Evolutionary conservation across 345 rosid genomes (phyloP), one percentile per base, ranked within the genome.

Genomic region (Syzygium aromaticum): DNA sequence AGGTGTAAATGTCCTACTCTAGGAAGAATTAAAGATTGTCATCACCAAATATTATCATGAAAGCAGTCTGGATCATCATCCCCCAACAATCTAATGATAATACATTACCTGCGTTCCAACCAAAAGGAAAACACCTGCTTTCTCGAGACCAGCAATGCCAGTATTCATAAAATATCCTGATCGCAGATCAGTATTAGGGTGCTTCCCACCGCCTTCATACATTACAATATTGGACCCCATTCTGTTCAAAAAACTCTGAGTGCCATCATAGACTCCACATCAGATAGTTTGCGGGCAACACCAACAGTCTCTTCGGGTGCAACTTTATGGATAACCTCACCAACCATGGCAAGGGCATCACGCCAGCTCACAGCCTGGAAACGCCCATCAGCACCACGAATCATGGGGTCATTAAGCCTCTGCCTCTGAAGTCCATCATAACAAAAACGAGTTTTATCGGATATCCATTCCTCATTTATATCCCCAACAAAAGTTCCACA

Each of bases 261-360:
- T 7, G 96, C 98, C 95, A 98, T 98, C 99, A 98, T 96, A 89
- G 99, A 94, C 89, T 98, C 99, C 5, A 99, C 99, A 93, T 98
- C 99, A 52, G 98, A 96, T 43, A 98, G 95, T 91, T 93, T 90
- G 85, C 99, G 98, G 27, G 99, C 98, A 89, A 96, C 80, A 52
- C 99, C 99, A 87, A 96, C 95, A 87, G 96, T 93, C 89, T 96
- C 98, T 84, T 94, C 98, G 40, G 97, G 93, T 88, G 95, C 94
- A 88, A 91, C 96, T 90, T 96, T 95, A 91, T 92, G 95, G 53
- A 90, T 86, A 63, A 96, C 90, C 89, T 98, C 99, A 67, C 97
- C 99, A 89, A 96, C 98, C 88, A 96, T 93, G 88, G 97, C 93
- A 87, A 96, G 91, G 87, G 98, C 99, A 92, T 96, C 99, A 77